Conservation (phyloP, 2,329 filamentous ascomycete genomes). For the Catunica adiposa region DNA sequence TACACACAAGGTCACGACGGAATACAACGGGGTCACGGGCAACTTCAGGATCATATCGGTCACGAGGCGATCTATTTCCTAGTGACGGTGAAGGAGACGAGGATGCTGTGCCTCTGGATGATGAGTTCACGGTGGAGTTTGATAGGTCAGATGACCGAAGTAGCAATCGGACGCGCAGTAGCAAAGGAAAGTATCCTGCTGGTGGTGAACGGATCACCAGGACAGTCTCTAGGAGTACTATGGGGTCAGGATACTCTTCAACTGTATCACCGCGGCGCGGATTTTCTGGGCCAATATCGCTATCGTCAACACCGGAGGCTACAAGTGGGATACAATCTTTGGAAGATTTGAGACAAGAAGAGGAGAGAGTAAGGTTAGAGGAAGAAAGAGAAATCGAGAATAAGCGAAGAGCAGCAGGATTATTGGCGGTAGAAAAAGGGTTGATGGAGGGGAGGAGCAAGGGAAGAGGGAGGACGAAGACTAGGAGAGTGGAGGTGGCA, state of each 20-base stretch:
- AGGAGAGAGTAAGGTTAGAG: constrained; percentile 32
- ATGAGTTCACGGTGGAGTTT: constrained; percentile 76
- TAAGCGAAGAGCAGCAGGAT: constrained; percentile 35
- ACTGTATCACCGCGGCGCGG: constrained; percentile 18
- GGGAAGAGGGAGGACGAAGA: not conserved
- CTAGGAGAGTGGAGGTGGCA: constrained; percentile 19
- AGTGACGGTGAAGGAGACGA: constrained; percentile 76
- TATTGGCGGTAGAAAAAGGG: constrained; percentile 34
- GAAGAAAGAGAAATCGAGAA: constrained; percentile 37
- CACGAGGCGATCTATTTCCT: constrained; percentile 75
- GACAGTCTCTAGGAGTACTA: constrained; percentile 41
- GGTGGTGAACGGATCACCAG: constrained; percentile 25
- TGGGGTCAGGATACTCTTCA: constrained; percentile 30
- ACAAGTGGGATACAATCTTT: constrained; percentile 26
- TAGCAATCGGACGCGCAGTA: constrained; percentile 46
- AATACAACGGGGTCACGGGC: constrained; percentile 63
- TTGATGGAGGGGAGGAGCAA: constrained; percentile 20
- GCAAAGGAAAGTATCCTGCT: constrained; percentile 40
- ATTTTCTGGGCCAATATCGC: not conserved
- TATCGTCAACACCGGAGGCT: constrained; percentile 10
- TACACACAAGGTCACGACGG: constrained; percentile 41
- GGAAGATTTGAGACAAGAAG: constrained; percentile 36
- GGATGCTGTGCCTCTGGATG: constrained; percentile 81
- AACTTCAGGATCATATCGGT: constrained; percentile 74
- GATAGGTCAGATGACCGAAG: constrained; percentile 59